Evolutionary conservation across 352 stramenopile species (phyloP), one percentile per base, ranked within the genome.

Genomic region (Phytophthora macrochlamydospora): DNA sequence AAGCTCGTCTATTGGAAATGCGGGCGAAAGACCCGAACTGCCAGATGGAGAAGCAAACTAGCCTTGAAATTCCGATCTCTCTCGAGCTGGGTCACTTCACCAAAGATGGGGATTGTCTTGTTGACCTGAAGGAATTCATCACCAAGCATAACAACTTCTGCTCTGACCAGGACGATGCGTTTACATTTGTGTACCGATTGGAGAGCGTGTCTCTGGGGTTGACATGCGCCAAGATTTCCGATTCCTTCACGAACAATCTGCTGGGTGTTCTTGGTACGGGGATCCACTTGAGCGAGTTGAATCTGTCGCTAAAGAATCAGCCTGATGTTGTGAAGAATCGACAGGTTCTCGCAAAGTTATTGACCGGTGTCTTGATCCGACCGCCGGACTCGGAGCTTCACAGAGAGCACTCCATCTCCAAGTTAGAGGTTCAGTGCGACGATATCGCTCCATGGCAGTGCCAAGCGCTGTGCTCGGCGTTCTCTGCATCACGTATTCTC

Each of bases 11-110:
- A 53, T 48, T 62, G 14, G 37, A 57, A 28, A 62, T 68, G 60
- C 30, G 51, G 31, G 29, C n/a, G 13, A 13, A 32, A 24, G 44
- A 52, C 5, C 14, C 7, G 1, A 18, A n/a, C 45, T 24, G 31
- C 8, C 35, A 6, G 35, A 11, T 11, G 35, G 6, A 11, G 35
- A 54, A 53, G 7, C 45, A 44, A 24, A 8, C 35, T 12, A 49
- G 40, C 3, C 7, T 68, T 12, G 52, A 68, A 44, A 68, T 68
- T 29, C 52, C 60, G 4, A 31, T 68, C 4, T 62, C 60, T 12
- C 60, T 68, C 9, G 52, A 68, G 13, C 43, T 50, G 13, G 38
- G 4, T 13, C 42, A 28, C n/a, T 68, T 24, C 12, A 28, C 60
- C 28, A 32, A 62, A n/a, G 51, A 29, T n/a, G 53, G 30, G 24